Percentiles rank a stretch among this genome's conserved stretches.
phyloP scores from a whole-genome alignment of 1,284 basidiomycete species.

The Ustilago esculenta region DNA sequence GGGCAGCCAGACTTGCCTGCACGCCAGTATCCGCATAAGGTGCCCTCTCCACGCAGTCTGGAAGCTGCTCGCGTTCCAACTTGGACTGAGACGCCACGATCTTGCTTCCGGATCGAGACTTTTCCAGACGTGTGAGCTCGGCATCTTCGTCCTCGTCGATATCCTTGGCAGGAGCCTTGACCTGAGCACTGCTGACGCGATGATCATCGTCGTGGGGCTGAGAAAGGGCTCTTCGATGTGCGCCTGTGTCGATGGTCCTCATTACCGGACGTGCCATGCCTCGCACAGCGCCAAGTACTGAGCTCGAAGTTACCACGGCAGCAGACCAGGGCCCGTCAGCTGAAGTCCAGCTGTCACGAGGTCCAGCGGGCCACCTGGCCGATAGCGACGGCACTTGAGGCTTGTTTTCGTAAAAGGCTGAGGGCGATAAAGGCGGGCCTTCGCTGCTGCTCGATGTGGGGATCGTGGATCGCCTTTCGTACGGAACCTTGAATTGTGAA shows the following conservation, averaged over 20 bases:
- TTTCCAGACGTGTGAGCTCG: conserved; percentile 14
- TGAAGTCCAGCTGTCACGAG: conserved; percentile 21
- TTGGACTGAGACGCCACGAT: not conserved
- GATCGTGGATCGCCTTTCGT: not conserved
- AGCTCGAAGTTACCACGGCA: conserved; percentile 2
- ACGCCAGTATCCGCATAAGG: conserved; percentile 42
- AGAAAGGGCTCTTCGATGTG: conserved; percentile 3
- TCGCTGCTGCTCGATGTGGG: not conserved
- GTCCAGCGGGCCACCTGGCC: not conserved
- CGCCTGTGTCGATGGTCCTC: not conserved
- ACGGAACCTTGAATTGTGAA: not conserved
- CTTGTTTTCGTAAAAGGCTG: conserved; percentile 13
- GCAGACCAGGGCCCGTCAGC: conserved; percentile 15
- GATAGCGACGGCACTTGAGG: not conserved
- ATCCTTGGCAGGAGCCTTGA: not conserved
- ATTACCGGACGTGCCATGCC: not conserved
- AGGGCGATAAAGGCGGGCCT: conserved; percentile 18
- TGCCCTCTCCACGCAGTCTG: conserved; percentile 10
- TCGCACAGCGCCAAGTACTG: not conserved
- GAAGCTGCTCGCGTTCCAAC: not conserved
- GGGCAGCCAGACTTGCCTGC: conserved; percentile 38
- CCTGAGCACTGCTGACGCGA: not conserved
- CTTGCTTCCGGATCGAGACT: conserved; percentile 10
- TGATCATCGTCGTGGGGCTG: conserved; percentile 1
- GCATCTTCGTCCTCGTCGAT: conserved; percentile 7